Evolutionary conservation across 2,329 filamentous ascomycete genomes (phyloP), one percentile per base, ranked within the genome.

Genomic region (Trichoderma endophyticum): DNA sequence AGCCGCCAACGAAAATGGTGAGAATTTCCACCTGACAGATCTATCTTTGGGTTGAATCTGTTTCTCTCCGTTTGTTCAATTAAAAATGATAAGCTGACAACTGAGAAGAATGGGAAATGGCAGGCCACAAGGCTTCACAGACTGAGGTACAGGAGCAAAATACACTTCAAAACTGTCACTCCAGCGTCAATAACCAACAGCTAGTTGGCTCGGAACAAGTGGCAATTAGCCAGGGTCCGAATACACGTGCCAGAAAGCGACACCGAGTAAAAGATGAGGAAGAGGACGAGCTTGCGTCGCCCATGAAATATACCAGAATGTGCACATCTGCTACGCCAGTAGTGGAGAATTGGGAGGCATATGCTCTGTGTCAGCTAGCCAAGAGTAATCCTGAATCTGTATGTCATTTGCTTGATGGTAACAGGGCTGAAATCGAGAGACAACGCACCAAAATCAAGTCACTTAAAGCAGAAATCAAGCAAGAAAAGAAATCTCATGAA

Each of bases 181-280:
- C 21, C n/a, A 0, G 1, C 1, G 6, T 0, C 18, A 24, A 43
- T n/a, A 11, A 26, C 8, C 60, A 14, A n/a, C 0, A 8, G 0
- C 3, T n/a, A 3, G 34, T 18, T 0, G 3, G 3, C 34, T 48
- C 60, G 21, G 21, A 6, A 8, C 24, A 6, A 30, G 6, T 8
- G 3, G 6, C 36, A 63, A 6, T 43, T 2, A 43, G 4, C 24
- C 21, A 43, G 3, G 1, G 11, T 14, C 8, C 8, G 5, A 14
- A 0, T 48, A 0, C 15, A 12, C 0, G 12, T 2, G 2, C 8
- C 24, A 43, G 36, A 18, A 63, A 63, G 24, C 60, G 60, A n/a
- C 30, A 0, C 12, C 60, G 24, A 4, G 34, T 7, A 4, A 18
- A 18, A 39, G 36, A 63, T 5, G n/a, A 51, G 2, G 36, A 43